Evolutionary conservation across 2,329 filamentous ascomycete genomes (phyloP).

Genomic region (Fusarium sublunatum): DNA sequence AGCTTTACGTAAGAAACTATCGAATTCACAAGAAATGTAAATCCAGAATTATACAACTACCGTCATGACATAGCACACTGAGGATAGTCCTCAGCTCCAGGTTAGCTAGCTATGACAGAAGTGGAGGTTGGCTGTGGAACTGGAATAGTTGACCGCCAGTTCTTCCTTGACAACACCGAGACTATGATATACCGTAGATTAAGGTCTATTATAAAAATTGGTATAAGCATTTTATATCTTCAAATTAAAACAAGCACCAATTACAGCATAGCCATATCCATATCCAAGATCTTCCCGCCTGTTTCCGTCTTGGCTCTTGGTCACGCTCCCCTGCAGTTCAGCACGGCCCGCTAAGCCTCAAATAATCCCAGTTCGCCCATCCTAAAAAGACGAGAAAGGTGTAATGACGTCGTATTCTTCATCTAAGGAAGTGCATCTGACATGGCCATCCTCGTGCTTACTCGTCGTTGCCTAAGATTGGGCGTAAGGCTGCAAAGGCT

Average conservation of each 20-base stretch:
- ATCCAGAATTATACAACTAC: too few species aligned
- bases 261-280: too few species aligned
- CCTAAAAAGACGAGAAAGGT: conserved; percentile 8
- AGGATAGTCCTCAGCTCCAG: too few species aligned
- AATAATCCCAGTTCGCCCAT: conserved; percentile 15
- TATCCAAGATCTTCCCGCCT: background rate
- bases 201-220: too few species aligned
- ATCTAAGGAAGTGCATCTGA: conserved; percentile 30
- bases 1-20: too few species aligned
- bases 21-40: too few species aligned
- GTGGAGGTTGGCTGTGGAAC: background rate
- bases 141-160: background rate
- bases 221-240: background rate
- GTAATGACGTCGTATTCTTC: conserved; percentile 37
- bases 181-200: too few species aligned
- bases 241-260: background rate
- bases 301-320: conserved; percentile 13
- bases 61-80: too few species aligned
- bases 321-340: background rate
- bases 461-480: conserved; percentile 20
- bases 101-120: too few species aligned
- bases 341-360: conserved; percentile 27
- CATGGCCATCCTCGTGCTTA: conserved; percentile 22
- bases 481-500: conserved; percentile 20
- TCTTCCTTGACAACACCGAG: too few species aligned